phyloP scores from a whole-genome alignment of 805 yeast genomes.

The Isabelozyma heimii region DNA sequence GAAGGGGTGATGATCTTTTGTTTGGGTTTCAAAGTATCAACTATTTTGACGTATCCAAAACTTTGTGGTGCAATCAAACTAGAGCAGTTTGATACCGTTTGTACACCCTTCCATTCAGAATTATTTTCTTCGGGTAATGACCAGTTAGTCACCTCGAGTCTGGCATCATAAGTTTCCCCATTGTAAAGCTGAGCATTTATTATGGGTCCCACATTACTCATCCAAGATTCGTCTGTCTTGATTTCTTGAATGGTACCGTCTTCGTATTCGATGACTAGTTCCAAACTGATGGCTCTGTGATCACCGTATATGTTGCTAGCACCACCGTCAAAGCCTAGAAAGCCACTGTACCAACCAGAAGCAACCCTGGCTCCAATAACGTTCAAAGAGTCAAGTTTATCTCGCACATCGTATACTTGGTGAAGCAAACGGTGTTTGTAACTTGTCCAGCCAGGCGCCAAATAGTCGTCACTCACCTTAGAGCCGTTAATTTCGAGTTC shows the following conservation, averaged over 20 bases:
- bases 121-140: constrained; percentile 2
- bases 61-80: constrained; percentile 5
- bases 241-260: constrained; percentile 9
- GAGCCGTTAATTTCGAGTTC: constrained; percentile 17
- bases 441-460: constrained; percentile 23
- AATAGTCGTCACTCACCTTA: constrained; percentile 11
- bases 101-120: background rate
- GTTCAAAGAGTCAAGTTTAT: background rate
- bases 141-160: constrained; percentile 12
- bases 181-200: constrained; percentile 15
- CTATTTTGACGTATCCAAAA: constrained; percentile 10
- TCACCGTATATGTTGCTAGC: constrained; percentile 14
- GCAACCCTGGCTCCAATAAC: constrained; percentile 9
- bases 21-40: constrained; percentile 10
- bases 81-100: background rate
- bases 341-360: constrained; percentile 21
- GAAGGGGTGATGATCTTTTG: constrained; percentile 10
- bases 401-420: constrained; percentile 15
- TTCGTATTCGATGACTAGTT: constrained; percentile 9
- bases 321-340: constrained; percentile 20
- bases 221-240: constrained; percentile 16
- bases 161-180: constrained; percentile 21
- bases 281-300: constrained; percentile 12
- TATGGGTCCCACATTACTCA: constrained; percentile 12
- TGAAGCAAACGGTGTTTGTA: constrained; percentile 16